A percentile compares a stretch with the other conserved stretches of the same genome.
phyloP scores from a whole-genome alignment of 805 yeast genomes.

The Suhomyces prunicola region DNA sequence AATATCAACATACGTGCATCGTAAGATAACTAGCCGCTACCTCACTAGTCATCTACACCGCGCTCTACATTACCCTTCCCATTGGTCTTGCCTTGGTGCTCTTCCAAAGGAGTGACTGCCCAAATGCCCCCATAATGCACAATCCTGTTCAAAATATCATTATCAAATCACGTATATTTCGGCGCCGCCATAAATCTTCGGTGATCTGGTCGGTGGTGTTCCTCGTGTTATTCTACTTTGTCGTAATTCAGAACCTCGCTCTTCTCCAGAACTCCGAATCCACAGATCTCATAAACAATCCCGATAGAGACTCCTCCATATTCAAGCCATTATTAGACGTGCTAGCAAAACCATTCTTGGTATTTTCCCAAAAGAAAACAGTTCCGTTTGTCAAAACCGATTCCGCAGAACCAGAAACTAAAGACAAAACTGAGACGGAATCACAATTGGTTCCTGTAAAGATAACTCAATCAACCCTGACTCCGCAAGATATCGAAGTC shows the following conservation, averaged over 20 bases:
- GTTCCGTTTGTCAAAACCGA: constrained; percentile 10
- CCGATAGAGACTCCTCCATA: constrained; percentile 5
- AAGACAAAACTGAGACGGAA: background rate
- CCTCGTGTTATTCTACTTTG: constrained; percentile 6
- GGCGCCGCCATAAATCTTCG: constrained; percentile 7
- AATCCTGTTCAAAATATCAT: constrained; percentile 1
- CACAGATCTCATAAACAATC: constrained; percentile 4
- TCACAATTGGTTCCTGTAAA: background rate
- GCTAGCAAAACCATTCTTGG: background rate
- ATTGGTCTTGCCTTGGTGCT: background rate
- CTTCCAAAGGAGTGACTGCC: background rate
- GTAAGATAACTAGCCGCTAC: background rate
- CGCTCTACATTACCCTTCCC: background rate
- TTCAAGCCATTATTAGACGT: background rate
- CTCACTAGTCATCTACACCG: background rate
- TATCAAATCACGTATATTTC: constrained; percentile 3
- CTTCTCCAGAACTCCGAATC: background rate
- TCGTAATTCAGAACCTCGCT: constrained; percentile 8
- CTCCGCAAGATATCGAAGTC: background rate
- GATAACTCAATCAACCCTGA: background rate
- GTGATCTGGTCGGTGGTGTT: constrained; percentile 3
- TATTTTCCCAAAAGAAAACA: constrained; percentile 7
- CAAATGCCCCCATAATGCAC: background rate
- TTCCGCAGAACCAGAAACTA: background rate
- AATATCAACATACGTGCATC: background rate